phyloP scores from a whole-genome alignment of 2,329 filamentous ascomycete genomes.

The Monascus ruber region DNA sequence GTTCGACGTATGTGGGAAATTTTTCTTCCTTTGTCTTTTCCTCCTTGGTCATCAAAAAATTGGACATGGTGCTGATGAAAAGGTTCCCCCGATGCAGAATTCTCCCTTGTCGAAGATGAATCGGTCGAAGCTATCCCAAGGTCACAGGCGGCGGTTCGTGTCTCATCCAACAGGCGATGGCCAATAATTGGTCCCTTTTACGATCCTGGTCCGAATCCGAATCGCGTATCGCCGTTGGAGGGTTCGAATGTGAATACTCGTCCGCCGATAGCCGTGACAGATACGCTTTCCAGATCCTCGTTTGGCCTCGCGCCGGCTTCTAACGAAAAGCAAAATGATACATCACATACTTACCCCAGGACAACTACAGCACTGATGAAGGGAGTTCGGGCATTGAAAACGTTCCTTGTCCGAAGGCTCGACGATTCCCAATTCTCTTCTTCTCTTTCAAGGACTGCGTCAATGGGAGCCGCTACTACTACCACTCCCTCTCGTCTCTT shows the following conservation, averaged over 20 bases:
- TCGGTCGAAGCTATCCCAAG: too few species aligned
- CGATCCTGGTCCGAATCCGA: not conserved
- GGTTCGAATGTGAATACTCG: too few species aligned
- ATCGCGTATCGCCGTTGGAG: too few species aligned
- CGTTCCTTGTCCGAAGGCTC: conserved; percentile 17
- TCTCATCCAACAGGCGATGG: too few species aligned
- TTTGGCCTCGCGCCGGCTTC: conserved; percentile 3
- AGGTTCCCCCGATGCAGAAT: too few species aligned
- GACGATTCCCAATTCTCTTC: conserved; percentile 15
- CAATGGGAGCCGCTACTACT: not conserved
- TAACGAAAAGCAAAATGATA: conserved; percentile 8
- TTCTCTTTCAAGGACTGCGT: conserved; percentile 8
- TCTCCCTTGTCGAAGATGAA: too few species aligned
- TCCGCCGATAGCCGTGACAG: too few species aligned
- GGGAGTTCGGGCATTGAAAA: conserved; percentile 19
- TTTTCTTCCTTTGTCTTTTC: not conserved
- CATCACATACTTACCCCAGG: conserved; percentile 6
- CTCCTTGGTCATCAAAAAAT: conserved; percentile 1
- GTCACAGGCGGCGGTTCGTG: too few species aligned
- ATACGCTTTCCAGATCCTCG: too few species aligned
- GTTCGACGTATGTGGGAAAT: conserved; percentile 15
- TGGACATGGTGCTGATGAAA: not conserved
- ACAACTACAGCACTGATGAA: conserved; percentile 16
- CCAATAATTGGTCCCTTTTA: not conserved
- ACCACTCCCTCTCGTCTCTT: not conserved